Percentiles rank a stretch among this genome's conserved stretches.
phyloP scores from a whole-genome alignment of 176 grass and related monocot species.

The Cymbopogon citratus region DNA sequence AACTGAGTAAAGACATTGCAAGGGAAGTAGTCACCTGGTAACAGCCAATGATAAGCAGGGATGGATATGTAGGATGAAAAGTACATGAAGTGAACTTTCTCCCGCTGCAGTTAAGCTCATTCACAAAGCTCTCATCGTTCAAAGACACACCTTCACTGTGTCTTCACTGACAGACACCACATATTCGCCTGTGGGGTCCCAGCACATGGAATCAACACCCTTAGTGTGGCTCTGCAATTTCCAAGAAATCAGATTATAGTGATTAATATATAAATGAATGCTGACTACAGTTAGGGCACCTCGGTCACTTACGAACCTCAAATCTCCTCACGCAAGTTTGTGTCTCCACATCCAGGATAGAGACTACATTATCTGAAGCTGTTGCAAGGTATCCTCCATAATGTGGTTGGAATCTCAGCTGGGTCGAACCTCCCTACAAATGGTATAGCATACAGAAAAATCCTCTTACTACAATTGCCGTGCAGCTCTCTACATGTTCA shows the following conservation, averaged over 20 bases:
- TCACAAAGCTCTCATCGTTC: slow-evolving; percentile 44
- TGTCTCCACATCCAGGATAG: slow-evolving; percentile 87
- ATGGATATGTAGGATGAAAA: slow-evolving; percentile 75
- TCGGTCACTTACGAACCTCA: slow-evolving; percentile 32
- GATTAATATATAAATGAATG: background rate
- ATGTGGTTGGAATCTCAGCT: slow-evolving; percentile 87
- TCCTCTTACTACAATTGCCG: background rate
- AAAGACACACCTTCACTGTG: slow-evolving; percentile 67
- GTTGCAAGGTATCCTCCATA: slow-evolving; percentile 67
- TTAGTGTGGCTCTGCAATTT: slow-evolving; percentile 65
- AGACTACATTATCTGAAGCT: slow-evolving; percentile 62
- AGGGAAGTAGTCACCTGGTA: slow-evolving; percentile 51
- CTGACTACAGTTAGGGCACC: background rate
- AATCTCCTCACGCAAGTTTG: slow-evolving; percentile 52
- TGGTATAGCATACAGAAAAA: slow-evolving; percentile 15
- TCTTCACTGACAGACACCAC: slow-evolving; percentile 82
- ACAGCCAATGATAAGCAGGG: slow-evolving; percentile 71
- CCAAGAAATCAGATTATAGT: background rate
- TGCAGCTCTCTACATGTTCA: background rate
- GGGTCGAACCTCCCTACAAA: slow-evolving; percentile 71
- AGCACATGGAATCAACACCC: slow-evolving; percentile 64
- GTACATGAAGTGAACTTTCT: slow-evolving; percentile 86
- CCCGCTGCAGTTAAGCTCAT: slow-evolving; percentile 57
- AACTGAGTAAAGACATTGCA: background rate
- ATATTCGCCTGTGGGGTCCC: slow-evolving; percentile 68